Evolutionary conservation across 108 stramenopile genomes (phyloP).

Genomic region (Stephanodiscus triporus): DNA sequence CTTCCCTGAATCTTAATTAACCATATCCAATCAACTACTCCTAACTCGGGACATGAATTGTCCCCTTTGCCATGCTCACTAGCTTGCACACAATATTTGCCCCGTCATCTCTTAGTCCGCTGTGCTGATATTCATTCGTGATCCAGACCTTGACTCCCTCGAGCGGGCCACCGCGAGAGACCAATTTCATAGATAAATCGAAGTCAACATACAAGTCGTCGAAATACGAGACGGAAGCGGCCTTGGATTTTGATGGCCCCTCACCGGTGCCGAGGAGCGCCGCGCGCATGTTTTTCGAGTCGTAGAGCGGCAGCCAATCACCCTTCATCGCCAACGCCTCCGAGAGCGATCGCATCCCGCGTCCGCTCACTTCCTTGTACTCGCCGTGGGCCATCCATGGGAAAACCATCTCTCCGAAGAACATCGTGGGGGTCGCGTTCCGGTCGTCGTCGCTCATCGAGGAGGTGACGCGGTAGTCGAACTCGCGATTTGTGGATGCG

Average conservation of each 20-base stretch:
- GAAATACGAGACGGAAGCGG: conserved; percentile 88
- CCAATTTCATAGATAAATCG: conserved; percentile 66
- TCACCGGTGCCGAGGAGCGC: conserved; percentile 40
- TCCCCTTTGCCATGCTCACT: conserved; percentile 82
- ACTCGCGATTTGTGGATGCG: conserved; percentile 33
- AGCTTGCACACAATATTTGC: conserved; percentile 83
- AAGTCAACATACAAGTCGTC: conserved; percentile 97
- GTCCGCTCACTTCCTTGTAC: conserved; percentile 70
- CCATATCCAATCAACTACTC: neutral
- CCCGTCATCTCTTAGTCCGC: conserved; percentile 88
- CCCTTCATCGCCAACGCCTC: conserved; percentile 69
- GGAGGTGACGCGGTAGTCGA: conserved; percentile 66
- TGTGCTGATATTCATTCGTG: conserved; percentile 95
- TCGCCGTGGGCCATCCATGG: conserved; percentile 92
- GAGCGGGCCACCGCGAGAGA: conserved; percentile 62
- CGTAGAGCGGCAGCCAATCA: conserved; percentile 86
- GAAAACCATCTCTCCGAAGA: conserved; percentile 95
- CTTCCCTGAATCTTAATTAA: neutral
- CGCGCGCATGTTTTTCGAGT: conserved; percentile 61
- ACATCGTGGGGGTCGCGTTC: conserved; percentile 48
- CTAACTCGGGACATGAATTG: conserved; percentile 71
- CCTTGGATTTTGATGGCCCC: conserved; percentile 37
- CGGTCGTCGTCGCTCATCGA: conserved; percentile 28
- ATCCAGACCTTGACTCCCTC: conserved; percentile 82
- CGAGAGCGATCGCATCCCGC: conserved; percentile 69